These are phyloP conservation scores for Penicillium flavigenum DNA, from an alignment of 495 filamentous ascomycete species.

Conservation along the genomic window DNA sequence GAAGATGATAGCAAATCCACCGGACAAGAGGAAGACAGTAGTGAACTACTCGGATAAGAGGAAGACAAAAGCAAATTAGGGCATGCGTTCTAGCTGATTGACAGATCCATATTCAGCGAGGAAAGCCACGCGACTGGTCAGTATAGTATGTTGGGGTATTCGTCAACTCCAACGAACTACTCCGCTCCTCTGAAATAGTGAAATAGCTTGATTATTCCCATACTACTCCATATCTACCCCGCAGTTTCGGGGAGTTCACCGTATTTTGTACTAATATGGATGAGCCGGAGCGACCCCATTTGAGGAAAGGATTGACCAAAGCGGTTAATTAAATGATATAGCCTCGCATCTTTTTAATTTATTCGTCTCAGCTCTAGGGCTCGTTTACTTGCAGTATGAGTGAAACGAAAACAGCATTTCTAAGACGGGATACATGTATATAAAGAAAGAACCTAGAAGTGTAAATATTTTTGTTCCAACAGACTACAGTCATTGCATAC, in stretches of 20 bases:
- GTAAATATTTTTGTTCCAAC: background rate
- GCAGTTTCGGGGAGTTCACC: conserved; percentile 1
- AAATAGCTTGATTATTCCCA: background rate
- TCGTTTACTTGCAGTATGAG: background rate
- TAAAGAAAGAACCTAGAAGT: background rate
- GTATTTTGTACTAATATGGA: background rate
- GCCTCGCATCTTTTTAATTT: background rate
- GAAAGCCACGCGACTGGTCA: background rate
- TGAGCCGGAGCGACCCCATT: background rate
- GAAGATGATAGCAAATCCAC: background rate
- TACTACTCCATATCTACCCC: background rate
- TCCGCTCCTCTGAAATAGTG: too few species aligned
- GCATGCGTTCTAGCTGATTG: background rate
- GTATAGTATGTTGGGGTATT: background rate
- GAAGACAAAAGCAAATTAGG: background rate
- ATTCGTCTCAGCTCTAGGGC: background rate
- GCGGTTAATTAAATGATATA: background rate
- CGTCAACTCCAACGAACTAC: background rate
- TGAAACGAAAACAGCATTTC: background rate
- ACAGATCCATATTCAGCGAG: background rate
- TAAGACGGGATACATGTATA: background rate
- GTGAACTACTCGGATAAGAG: background rate
- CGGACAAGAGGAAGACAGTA: background rate
- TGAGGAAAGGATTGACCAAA: background rate
- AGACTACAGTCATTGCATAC: background rate